phyloP scores from a whole-genome alignment of 495 filamentous ascomycete genomes.

The Penicillium daleae region DNA sequence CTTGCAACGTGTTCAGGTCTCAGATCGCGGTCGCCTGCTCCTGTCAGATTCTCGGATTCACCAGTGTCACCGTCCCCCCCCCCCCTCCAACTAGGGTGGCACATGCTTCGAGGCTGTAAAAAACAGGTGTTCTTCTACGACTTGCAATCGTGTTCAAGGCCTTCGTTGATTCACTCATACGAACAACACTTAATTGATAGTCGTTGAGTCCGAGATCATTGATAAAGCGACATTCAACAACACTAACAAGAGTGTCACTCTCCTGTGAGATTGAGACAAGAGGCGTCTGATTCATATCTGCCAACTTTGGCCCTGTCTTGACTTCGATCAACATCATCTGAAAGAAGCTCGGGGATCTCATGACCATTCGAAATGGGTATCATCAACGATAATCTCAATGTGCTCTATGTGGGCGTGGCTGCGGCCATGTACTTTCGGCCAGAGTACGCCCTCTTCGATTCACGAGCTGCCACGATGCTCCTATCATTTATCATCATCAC shows the following conservation, averaged over 20 bases:
- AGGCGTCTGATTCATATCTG: background rate
- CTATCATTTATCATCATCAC: constrained; percentile 29
- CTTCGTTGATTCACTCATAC: too few relatives aligned
- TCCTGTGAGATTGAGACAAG: background rate
- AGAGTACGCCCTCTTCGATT: constrained; percentile 37
- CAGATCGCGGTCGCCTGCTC: background rate
- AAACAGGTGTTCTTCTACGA: background rate
- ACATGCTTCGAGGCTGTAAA: background rate
- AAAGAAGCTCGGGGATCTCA: background rate
- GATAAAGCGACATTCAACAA: background rate
- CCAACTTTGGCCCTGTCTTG: background rate
- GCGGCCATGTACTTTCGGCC: constrained; percentile 33
- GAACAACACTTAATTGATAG: too few relatives aligned
- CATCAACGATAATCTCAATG: constrained; percentile 21
- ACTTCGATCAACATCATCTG: background rate
- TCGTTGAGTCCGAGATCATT: background rate
- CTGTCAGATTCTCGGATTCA: background rate
- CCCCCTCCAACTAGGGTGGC: background rate
- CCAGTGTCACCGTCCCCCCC: too few relatives aligned
- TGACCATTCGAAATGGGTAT: constrained; percentile 17
- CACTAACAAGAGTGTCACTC: too few relatives aligned
- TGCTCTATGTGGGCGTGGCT: constrained; percentile 33
- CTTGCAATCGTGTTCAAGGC: background rate
- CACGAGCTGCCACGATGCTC: constrained; percentile 29
- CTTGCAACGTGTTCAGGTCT: background rate